Evolutionary conservation across 345 rosid species (phyloP), one percentile per base, ranked within the genome.

Genomic region (Gossypium australe): DNA sequence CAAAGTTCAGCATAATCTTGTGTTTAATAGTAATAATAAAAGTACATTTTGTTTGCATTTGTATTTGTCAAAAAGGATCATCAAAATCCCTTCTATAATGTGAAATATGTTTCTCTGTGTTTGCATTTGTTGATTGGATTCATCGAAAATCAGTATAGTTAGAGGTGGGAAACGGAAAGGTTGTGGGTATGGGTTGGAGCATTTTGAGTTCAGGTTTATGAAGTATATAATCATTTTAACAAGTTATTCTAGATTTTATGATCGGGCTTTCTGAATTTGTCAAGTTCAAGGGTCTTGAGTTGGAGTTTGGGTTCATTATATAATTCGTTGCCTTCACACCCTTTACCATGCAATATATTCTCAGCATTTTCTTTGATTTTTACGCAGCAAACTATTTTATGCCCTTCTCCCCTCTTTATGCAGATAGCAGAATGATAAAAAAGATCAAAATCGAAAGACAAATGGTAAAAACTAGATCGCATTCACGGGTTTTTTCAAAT

Each of bases 21-120:
- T 53, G 44, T 61, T 73, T 24, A 73, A 45, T 60, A 25, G 8
- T 60, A 25, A 59, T 57, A 57, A 58, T 8, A 56, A 6, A 48
- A 27, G 3, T 25, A 29, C 22, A 3, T 20, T 51, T 16, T 49
- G 14, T 25, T 51, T 27, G 24, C 59, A 27, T 25, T 68, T 51
- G 8, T 13, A 49, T 68, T 8, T 45, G n/a, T 66, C n/a, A 66
- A 66, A 66, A 66, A 66, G 70, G 70, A 66, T 44, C 29, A 44
- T 11, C 1, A 44, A 66, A 20, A 20, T 20, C 17, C 70, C 9
- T 44, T 67, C 11, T 25, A 25, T 44, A 20, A 20, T 5, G 24
- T 44, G 24, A 43, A 43, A 14, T 4, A 63, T 64, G 18, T 64
- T 64, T 38, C 66, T 44, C 6, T 44, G 53, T 24, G n/a, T 44